Percentiles rank a stretch among this genome's conserved stretches.
Conservation (phyloP, 495 filamentous ascomycete species). For the Saxophila tyrrhenica region DNA sequence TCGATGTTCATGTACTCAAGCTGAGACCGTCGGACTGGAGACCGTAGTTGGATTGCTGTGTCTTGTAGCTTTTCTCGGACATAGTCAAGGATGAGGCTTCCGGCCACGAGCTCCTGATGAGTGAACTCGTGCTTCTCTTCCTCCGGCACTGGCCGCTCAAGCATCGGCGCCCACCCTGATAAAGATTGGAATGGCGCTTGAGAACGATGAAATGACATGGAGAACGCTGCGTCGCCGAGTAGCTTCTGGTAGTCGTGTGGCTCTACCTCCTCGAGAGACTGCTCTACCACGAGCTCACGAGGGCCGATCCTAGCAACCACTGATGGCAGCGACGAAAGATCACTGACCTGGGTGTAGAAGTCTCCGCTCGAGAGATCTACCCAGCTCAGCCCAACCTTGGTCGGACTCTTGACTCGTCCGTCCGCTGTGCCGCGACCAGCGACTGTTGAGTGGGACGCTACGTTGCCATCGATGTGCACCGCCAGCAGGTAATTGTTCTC, state of each 20-base stretch:
- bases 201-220: slow-evolving; percentile 34
- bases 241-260: slow-evolving; percentile 3
- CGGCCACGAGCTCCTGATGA: slow-evolving; percentile 50
- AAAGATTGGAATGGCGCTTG: slow-evolving; percentile 30
- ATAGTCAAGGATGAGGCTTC: slow-evolving; percentile 68
- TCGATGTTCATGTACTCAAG: slow-evolving; percentile 82
- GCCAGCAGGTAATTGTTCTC: slow-evolving; percentile 86
- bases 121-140: slow-evolving; percentile 35
- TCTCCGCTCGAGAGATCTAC: slow-evolving; percentile 87
- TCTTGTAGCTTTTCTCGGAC: slow-evolving; percentile 67
- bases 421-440: neutral
- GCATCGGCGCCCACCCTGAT: slow-evolving; percentile 60
- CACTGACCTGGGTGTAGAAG: slow-evolving; percentile 79
- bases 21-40: slow-evolving; percentile 58
- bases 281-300: slow-evolving; percentile 70
- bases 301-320: slow-evolving; percentile 72
- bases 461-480: slow-evolving; percentile 41
- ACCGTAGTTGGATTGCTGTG: slow-evolving; percentile 71
- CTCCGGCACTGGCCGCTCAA: slow-evolving; percentile 51
- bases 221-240: slow-evolving; percentile 33
- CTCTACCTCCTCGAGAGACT: slow-evolving; percentile 13
- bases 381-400: slow-evolving; percentile 73
- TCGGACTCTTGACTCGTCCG: slow-evolving; percentile 8
- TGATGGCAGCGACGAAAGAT: slow-evolving; percentile 58
- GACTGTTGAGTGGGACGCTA: neutral